Evolutionary conservation across 495 filamentous ascomycete species (phyloP), one percentile per base, ranked within the genome.

Genomic region (Daldinia caldariorum): DNA sequence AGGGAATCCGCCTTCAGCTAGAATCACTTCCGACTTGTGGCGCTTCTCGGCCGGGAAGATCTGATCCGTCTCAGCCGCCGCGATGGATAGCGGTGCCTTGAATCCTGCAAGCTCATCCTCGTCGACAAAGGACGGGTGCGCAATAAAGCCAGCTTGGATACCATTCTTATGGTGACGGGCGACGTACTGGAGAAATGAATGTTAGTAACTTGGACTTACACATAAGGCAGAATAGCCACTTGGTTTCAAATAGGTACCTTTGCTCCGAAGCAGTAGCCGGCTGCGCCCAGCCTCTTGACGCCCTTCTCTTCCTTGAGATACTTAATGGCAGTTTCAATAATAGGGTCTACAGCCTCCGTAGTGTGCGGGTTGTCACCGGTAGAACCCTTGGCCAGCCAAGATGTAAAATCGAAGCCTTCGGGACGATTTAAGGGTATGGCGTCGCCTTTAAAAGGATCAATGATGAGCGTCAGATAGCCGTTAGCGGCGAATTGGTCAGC

Each of bases 401-500:
- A 66, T 51, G 78, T 75, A 34, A 94, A 63, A 69, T 91, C 83
- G 71, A 88, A 89, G 70, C 79, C 87, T 35, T 72, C 80, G 0
- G 84, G 78, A 1, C 83, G 81, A 80, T 90, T 89, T 56, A 89
- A 71, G 14, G 73, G 61, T 71, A 92, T 74, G 14, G 87, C 71
- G 71, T 96, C 91, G 56, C 91, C 92, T 45, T 89, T 84, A 83
- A 94, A 92, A 64, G 91, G 80, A 77, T 97, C 93, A 62, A 92
- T 86, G 70, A 97, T 82, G 22, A 94, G 78, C 49, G 88, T 88
- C 20, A 91, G 84, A 79, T 94, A 97, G 47, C 93, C 93, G 74
- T 91, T 91, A 72, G 87, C 89, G 63, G 93, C 93, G 67, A 86
- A 92, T 76, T 92, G 90, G 81, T 96, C 93, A 63, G 92, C 92